These are phyloP conservation scores for Lithohypha guttulata DNA, from an alignment of 2,329 filamentous ascomycete species.

Conservation along the genomic window DNA sequence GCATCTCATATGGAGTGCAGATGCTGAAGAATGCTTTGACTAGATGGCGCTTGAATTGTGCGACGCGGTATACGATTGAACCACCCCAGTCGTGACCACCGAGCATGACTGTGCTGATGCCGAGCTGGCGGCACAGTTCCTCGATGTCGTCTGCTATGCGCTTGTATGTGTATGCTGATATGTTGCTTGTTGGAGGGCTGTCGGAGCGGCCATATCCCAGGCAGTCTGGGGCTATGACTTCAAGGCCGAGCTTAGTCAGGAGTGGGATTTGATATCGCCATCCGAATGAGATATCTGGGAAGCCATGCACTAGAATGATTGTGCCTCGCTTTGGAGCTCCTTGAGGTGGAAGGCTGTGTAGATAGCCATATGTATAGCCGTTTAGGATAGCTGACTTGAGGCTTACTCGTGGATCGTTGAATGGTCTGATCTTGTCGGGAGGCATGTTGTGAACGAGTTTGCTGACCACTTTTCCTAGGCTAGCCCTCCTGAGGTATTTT, in stretches of 20 bases:
- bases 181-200: constrained; percentile 41
- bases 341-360: constrained; percentile 39
- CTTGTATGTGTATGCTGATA: constrained; percentile 59
- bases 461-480: no score
- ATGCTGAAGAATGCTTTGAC: constrained; percentile 66
- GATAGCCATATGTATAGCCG: constrained; percentile 58
- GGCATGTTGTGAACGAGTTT: constrained; percentile 31
- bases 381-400: constrained; percentile 54
- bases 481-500: no score
- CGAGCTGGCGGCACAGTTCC: constrained; percentile 53
- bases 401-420: constrained; percentile 55
- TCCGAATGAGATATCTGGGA: constrained; percentile 69
- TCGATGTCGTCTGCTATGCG: constrained; percentile 64
- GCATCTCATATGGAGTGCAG: constrained; percentile 63
- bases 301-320: constrained; percentile 60
- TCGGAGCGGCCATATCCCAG: constrained; percentile 71
- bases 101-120: constrained; percentile 55
- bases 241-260: constrained; percentile 59
- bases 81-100: constrained; percentile 93
- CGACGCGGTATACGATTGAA: constrained; percentile 61
- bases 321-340: constrained; percentile 36
- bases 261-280: constrained; percentile 85
- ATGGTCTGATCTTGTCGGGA: constrained; percentile 51
- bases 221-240: constrained; percentile 76
- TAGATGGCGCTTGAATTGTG: constrained; percentile 61